phyloP scores from a whole-genome alignment of 2,329 filamentous ascomycete species.

The Monosporascus sp. region DNA sequence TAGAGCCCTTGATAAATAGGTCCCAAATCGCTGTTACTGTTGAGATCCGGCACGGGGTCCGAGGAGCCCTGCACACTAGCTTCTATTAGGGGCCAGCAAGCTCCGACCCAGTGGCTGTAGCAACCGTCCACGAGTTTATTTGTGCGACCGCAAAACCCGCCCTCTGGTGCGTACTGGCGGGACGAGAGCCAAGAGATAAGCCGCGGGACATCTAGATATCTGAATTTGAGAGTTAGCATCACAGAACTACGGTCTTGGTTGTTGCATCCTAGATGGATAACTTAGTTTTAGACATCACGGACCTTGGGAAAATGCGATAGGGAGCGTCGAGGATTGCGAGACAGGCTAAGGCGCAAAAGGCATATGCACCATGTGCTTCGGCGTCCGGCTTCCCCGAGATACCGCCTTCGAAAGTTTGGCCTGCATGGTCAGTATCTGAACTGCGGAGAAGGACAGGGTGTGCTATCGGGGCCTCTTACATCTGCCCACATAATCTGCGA shows the following conservation, averaged over 20 bases:
- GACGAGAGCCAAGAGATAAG: constrained; percentile 85
- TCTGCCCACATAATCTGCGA: constrained; percentile 73
- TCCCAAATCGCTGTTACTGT: constrained; percentile 13
- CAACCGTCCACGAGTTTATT: constrained; percentile 98
- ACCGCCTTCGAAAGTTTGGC: constrained; percentile 92
- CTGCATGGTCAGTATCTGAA: constrained; percentile 36
- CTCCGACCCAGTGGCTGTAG: constrained; percentile 96
- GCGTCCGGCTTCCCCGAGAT: constrained; percentile 79
- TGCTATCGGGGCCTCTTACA: constrained; percentile 52
- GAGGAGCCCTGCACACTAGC: constrained; percentile 60
- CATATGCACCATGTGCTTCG: constrained; percentile 95
- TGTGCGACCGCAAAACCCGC: constrained; percentile 86
- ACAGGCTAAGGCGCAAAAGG: constrained; percentile 88
- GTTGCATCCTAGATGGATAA: constrained; percentile 31
- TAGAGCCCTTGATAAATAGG: constrained; percentile 41
- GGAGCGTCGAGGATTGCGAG: constrained; percentile 81
- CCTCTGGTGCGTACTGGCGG: constrained; percentile 85
- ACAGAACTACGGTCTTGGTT: constrained; percentile 22
- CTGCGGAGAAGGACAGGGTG: constrained; percentile 6
- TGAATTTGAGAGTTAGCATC: constrained; percentile 31
- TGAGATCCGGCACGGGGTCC: constrained; percentile 11
- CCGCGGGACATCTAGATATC: constrained; percentile 69
- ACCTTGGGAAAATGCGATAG: constrained; percentile 67
- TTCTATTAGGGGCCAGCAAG: constrained; percentile 88
- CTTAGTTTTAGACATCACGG: constrained; percentile 30